Percentiles rank a stretch among this genome's conserved stretches.
phyloP scores from a whole-genome alignment of 2,329 filamentous ascomycete genomes.

The Xylariales sp. region DNA sequence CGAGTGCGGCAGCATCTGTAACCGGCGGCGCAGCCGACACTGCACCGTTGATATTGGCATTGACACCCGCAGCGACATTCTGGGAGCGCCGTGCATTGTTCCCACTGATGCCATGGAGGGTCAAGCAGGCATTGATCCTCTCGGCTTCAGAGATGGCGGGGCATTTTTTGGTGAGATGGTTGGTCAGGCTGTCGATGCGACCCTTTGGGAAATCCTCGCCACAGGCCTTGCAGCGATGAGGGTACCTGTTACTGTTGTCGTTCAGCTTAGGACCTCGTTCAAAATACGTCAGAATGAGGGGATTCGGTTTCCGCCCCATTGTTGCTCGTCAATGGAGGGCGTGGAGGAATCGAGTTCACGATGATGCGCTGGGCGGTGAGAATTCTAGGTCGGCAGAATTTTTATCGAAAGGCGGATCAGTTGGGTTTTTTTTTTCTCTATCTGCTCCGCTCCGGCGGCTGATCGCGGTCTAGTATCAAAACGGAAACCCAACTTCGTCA shows the following conservation, averaged over 20 bases:
- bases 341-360: neutral
- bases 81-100: slow-evolving; percentile 21
- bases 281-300: slow-evolving; percentile 84
- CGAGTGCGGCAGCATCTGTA: slow-evolving; percentile 5
- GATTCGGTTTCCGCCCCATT: slow-evolving; percentile 83
- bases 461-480: too few species aligned
- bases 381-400: slow-evolving; percentile 6
- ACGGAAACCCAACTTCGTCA: too few species aligned
- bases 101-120: slow-evolving; percentile 65
- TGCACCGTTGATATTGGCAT: slow-evolving; percentile 4
- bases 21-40: slow-evolving; percentile 9
- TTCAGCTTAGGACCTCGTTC: slow-evolving; percentile 80
- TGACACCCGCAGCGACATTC: slow-evolving; percentile 2
- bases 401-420: too few species aligned
- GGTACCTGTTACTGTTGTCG: slow-evolving; percentile 87
- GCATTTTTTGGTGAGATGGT: slow-evolving; percentile 83
- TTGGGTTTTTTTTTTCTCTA: too few species aligned
- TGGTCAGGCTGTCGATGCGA: slow-evolving; percentile 75
- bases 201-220: slow-evolving; percentile 89
- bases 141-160: slow-evolving; percentile 72
- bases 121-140: slow-evolving; percentile 68
- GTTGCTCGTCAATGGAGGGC: slow-evolving; percentile 8
- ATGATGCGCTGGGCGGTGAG: slow-evolving; percentile 3
- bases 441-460: too few species aligned
- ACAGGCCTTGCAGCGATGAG: slow-evolving; percentile 84